Evolutionary conservation across 208 protist genomes (phyloP), one percentile per base, ranked within the genome.

Genomic region (Acanthamoeba lugdunensis): DNA sequence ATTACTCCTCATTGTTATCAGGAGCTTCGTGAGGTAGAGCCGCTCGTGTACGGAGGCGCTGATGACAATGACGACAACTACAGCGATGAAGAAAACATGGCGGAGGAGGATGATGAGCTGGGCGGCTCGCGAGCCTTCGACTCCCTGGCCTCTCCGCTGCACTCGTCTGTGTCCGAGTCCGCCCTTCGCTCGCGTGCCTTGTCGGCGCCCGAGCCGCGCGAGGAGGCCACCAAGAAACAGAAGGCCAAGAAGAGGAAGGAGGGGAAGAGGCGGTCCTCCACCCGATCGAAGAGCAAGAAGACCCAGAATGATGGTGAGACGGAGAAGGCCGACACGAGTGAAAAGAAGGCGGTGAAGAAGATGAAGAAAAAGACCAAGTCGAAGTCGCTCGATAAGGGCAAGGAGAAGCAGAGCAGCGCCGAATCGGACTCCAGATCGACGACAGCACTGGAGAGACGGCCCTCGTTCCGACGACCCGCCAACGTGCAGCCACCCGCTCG

Each of bases 1-100:
- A 2, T 71, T 2, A 18, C 23, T 2, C 45, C 5, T 21, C 9
- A 25, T 77, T 13, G 1, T 77, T 5, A 73, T 28, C 45, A 81
- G 73, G 73, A 81, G 21, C 37, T 81, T 37, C 73, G 73, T 21
- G 73, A 81, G 73, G 73, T 81, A 0, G 73, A 81, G 45, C 73
- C 73, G 4, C 73, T 81, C 2, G 28, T 81, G 2, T 81, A 81
- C 18, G 4, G 37, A 81, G 73, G 45, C n/a, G 73, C 14, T 5
- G 45, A 81, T 11, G 63, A 71, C 3, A 18, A n/a, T 18, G 63
- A 71, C n/a, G 63, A 71, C 6, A 28, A n/a, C 7, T 4, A 79
- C 37, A 28, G 21, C 25, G 69, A 79, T 79, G 69, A 79, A 16
- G 69, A 28, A 21, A n/a, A 67, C 61, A 21, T 25, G 21, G 23